Conservation (phyloP, 352 stramenopile species). For the Globisporangium acanthophoron region DNA sequence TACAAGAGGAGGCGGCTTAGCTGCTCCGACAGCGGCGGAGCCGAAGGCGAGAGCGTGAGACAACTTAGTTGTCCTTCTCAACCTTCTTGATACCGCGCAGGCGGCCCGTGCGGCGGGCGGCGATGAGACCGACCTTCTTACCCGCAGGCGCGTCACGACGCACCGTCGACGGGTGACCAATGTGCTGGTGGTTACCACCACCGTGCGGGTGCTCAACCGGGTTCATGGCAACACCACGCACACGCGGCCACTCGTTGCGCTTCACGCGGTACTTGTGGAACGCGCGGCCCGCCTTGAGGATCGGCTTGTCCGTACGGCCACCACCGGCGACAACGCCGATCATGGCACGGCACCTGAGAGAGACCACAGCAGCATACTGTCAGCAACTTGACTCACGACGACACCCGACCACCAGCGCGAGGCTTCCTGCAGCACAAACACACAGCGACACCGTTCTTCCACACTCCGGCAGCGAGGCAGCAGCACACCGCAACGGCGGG, state of each 20-base stretch:
- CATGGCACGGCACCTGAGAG: conserved; percentile 92
- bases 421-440: conserved; percentile 3
- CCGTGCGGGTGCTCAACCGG: conserved; percentile 99
- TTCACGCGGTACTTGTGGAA: conserved; percentile 64
- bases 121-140: conserved; percentile 99
- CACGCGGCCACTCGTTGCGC: conserved; percentile 98
- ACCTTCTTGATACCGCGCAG: conserved; percentile 98
- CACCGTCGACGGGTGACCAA: conserved; percentile 98
- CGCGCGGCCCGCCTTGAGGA: conserved; percentile 72
- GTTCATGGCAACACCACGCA: conserved; percentile 99
- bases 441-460: conserved; percentile 2
- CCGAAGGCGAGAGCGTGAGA: conserved; percentile 4
- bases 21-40: conserved; percentile 2
- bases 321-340: conserved; percentile 96
- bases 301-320: conserved; percentile 98
- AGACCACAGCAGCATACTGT: conserved; percentile 19
- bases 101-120: conserved; percentile 94
- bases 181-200: conserved; percentile 99
- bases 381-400: conserved; percentile 5
- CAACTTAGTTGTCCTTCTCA: conserved; percentile 84
- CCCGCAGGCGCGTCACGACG: conserved; percentile 90
- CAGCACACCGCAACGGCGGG: conserved; percentile 24
- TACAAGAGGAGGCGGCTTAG: background rate
- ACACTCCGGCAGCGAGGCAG: conserved; percentile 11
- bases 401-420: background rate